A percentile compares a stretch with the other conserved stretches of the same genome.
phyloP scores from a whole-genome alignment of 2,329 filamentous ascomycete species.

The Botrytis hyacinthi region DNA sequence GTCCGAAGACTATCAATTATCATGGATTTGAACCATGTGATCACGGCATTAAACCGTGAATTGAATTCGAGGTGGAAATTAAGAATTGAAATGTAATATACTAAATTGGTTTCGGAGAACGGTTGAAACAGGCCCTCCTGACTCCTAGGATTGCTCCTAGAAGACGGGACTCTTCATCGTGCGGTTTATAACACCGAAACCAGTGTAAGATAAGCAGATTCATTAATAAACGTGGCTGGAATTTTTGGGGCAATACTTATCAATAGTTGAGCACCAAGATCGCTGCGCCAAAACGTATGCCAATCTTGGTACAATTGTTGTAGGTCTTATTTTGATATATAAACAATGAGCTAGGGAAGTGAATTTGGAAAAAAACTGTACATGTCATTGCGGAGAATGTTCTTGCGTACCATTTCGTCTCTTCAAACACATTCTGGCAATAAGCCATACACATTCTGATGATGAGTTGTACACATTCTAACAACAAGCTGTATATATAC shows the following conservation, averaged over 20 bases:
- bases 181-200: background rate
- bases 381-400: background rate
- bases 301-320: background rate
- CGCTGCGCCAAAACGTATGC: background rate
- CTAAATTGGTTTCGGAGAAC: constrained; percentile 1
- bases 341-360: background rate
- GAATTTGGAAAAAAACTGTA: background rate
- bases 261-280: background rate
- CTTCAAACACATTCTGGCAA: background rate
- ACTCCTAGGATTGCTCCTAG: background rate
- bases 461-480: background rate
- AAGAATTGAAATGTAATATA: background rate
- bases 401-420: background rate
- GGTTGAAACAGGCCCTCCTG: background rate
- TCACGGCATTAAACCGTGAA: background rate
- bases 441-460: background rate
- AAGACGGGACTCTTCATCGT: background rate
- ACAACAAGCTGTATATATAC: background rate
- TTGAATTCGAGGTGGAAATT: background rate
- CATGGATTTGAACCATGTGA: background rate
- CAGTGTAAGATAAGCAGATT: background rate
- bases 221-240: background rate
- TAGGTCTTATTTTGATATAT: background rate
- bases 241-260: background rate
- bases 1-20: background rate